Evolutionary conservation across 495 filamentous ascomycete genomes (phyloP), one percentile per base, ranked within the genome.

Genomic region (Xylaria flabelliformis): DNA sequence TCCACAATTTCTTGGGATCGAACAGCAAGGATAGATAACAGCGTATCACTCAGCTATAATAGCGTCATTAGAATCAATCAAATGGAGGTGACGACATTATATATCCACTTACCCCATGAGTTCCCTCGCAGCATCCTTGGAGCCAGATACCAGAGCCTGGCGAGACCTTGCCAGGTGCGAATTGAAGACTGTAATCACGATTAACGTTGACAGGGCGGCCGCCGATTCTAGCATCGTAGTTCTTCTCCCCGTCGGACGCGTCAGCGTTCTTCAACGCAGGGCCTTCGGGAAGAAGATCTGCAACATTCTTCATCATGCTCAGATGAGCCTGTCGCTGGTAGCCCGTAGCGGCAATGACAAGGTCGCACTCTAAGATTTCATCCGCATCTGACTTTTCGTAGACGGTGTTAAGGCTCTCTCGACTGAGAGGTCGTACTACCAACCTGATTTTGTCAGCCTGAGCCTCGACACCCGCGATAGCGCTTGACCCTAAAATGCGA

Each of bases 71-170:
- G 68, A 42, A 29, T 48, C 34, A 1, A 8, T n/a, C 15, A 42
- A 42, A 9, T n/a, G 7, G 3, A 56, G 7, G 15, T 39, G 32
- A 61, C 9, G 19, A 7, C 9, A 39, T 5, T 13, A 59, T 1
- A 29, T 61, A 1, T 17, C 65, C 32, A 88, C 90, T 88, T 85
- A 94, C 91, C 46, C 96, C 96, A 79, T 98, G 96, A 36, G 93
- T 97, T 71, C 85, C 88, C 82, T 99, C 94, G 76, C 94, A 96
- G 80, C 94, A 98, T 1, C 96, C 96, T 81, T 98, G 96, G 72
- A 99, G 84, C 94, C 94, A 99, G 42, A 98, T 87, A 13, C 94
- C 94, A n/a, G 83, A 85, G 2, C 82, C 84, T 9, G 89, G 87
- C 17, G 90, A 84, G 36, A 97, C 91, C 72, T 88, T 88, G 32